Base-by-base conservation (phyloP, 2,329 filamentous ascomycete genomes). In the Clonostachys sp. region DNA sequence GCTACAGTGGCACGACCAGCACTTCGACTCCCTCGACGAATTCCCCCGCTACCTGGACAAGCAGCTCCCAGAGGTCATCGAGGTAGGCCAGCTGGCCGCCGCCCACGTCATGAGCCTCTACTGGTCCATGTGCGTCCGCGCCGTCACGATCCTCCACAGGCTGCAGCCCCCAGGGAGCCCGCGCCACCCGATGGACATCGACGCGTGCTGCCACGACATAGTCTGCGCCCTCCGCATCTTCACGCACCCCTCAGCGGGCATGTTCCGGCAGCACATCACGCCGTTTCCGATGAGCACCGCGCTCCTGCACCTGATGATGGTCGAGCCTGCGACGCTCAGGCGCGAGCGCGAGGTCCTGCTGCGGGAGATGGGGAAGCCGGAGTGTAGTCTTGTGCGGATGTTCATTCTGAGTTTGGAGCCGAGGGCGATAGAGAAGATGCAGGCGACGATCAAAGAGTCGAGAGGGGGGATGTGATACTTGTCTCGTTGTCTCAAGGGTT, bases 31-130 rank as follows among this genome's bases (percentile, higher is more conserved):
- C 16, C 12, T 39, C 12, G n/a, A n/a, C n/a, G 34, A 35, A n/a
- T 5, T 36, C 16, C 40, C 33, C 17, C 6, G 36, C 8, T 24
- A 38, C 14, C 13, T 41, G n/a, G 17, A 4, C 13, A 38, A 45
- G 10, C 30, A 34, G 12, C 24, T 42, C 24, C 48, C 42, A 13
- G 30, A 33, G 8, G 12, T 8, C 9, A 12, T 41, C n/a, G 40
- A n/a, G 12, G n/a, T 38, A 9, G 35, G 12, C 10, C 35, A 47
- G 20, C 38, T 48, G 24, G 45, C 42, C 13, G 42, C 30, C 35
- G 42, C 24, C 33, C 48, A 47, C 33, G 30, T 47, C 17, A 50
- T 50, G 48, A 45, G 30, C 10, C 42, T 50, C 13, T 50, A 45
- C 48, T 44, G 45, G 44, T 18, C 34, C 16, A 36, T 38, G 6